Evolutionary conservation across 2,329 filamentous ascomycete genomes (phyloP).

Genomic region (Metarhizium brunneum): DNA sequence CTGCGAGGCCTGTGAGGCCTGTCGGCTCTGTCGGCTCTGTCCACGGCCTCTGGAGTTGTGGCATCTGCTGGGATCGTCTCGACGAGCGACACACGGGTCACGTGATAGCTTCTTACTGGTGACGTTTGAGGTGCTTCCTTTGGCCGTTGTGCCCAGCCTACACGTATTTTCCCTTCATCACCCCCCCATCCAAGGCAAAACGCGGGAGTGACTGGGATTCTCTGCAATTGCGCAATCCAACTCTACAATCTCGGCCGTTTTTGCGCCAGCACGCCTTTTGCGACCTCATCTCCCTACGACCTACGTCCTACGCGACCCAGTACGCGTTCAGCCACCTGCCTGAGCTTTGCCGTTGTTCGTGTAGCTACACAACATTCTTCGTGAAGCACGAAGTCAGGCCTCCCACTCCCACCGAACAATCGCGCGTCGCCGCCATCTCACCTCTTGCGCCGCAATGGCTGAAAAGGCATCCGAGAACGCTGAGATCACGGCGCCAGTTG

Average conservation of each 20-base stretch:
- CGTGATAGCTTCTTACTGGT: slow-evolving; percentile 21
- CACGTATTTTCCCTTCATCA: slow-evolving; percentile 2
- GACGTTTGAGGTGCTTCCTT: slow-evolving; percentile 27
- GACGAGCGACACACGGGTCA: slow-evolving; percentile 13
- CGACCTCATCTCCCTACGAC: background rate
- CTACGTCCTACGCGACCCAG: slow-evolving; percentile 10
- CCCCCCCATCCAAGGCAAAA: slow-evolving; percentile 5
- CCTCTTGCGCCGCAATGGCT: slow-evolving; percentile 23
- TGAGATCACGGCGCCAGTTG: slow-evolving; percentile 22
- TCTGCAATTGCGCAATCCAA: slow-evolving; percentile 7
- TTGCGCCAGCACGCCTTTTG: slow-evolving; percentile 5
- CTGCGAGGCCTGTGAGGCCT: no score
- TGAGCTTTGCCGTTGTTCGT: slow-evolving; percentile 5
- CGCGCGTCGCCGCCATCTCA: slow-evolving; percentile 12
- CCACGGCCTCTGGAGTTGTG: background rate
- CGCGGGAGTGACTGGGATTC: slow-evolving; percentile 6
- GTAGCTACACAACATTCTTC: background rate
- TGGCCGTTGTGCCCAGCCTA: slow-evolving; percentile 19
- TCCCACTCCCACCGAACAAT: background rate
- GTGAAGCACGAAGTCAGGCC: background rate
- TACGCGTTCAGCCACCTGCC: slow-evolving; percentile 11
- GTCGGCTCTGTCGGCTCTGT: no score
- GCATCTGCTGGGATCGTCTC: background rate
- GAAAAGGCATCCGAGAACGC: slow-evolving; percentile 28
- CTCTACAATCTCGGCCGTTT: background rate